Base-by-base conservation (phyloP, 352 stramenopile genomes). In the Globisporangium cylindrosporum region DNA sequence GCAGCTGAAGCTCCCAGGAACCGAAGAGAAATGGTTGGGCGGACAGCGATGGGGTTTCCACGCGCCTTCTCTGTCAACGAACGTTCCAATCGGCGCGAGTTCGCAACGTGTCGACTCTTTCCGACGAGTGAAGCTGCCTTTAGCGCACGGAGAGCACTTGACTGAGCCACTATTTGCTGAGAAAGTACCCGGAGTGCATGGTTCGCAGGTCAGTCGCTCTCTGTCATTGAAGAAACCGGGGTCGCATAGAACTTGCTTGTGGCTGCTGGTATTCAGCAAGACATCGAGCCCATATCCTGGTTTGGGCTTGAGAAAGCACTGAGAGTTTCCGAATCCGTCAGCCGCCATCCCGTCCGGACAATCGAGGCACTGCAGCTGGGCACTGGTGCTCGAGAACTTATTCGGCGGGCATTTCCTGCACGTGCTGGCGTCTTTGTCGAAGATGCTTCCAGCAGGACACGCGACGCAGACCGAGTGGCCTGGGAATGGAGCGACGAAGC, bases 361-460 rank as follows among this genome's bases (percentile, higher is more conserved):
- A 0, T 27, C 38, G 22, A 59, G 54, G 22, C 64, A 69, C 43
- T 51, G 25, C 20, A 58, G 14, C 55, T 69, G 64, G 8, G 64
- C 64, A 24, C 64, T 69, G 24, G 55, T n/a, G 29, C 10, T 48
- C 41, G 55, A 58, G 43, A 69, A 69, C 56, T 49, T 48, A 41
- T 69, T 43, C 7, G 41, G 54, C 10, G 55, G 54, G 8, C 64
- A 69, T 41, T 49, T 58, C 22, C 27, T 43, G 36, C 64, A 69
- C n/a, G 38, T 69, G 10, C 7, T 41, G 14, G 4, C 32, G 15
- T 34, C 8, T 34, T 4, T 22, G 36, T 88, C 70, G 59, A 78
- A 86, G 56, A 67, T 80, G 56, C 67, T 88, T 5, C 84, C 84
- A 12, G 65, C 54, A 8, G 25, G 64, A 43, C 84, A 92, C 25